A percentile compares a stretch with the other conserved stretches of the same genome.
Evolutionary conservation across 495 filamentous ascomycete species (phyloP).

Genomic region (Daldinia caldariorum): DNA sequence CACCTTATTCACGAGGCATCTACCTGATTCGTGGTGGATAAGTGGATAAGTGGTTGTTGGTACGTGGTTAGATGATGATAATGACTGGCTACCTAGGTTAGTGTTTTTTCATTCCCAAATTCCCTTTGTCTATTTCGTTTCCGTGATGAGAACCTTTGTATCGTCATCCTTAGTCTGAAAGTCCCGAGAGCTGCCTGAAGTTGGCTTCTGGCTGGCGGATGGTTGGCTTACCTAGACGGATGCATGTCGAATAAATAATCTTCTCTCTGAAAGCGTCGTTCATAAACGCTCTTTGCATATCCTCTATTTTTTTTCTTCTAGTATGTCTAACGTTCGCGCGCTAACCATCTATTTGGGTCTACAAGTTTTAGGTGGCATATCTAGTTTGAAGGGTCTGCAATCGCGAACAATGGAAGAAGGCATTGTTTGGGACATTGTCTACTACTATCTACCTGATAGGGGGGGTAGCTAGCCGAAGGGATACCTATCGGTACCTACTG

Average conservation of each 20-base stretch:
- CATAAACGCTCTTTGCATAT: neutral
- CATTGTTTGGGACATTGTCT: conserved; percentile 1
- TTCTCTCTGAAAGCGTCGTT: conserved; percentile 66
- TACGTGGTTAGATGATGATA: conserved; percentile 5
- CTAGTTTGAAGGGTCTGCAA: neutral
- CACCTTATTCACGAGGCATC: neutral
- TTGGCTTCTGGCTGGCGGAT: conserved; percentile 41
- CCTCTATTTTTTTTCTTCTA: neutral
- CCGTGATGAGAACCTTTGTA: conserved; percentile 69
- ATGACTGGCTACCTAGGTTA: conserved; percentile 31
- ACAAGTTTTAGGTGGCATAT: neutral
- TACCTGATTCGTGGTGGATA: neutral
- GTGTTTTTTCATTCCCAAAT: conserved; percentile 25
- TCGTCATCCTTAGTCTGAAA: conserved; percentile 78
- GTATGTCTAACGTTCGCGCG: neutral
- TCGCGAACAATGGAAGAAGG: neutral
- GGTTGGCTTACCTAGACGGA: conserved; percentile 44
- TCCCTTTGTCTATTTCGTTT: conserved; percentile 21
- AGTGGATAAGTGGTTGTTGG: neutral
- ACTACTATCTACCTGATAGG: neutral
- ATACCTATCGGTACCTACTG: too few species aligned
- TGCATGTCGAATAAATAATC: conserved; percentile 66
- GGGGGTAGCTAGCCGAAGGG: too few species aligned
- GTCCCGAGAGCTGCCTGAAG: conserved; percentile 44
- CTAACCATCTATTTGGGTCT: conserved; percentile 13